A percentile compares a stretch with the other conserved stretches of the same genome.
Evolutionary conservation across 192 early-diverging fungal genomes (phyloP).

Genomic region (Backusella morwellensis): DNA sequence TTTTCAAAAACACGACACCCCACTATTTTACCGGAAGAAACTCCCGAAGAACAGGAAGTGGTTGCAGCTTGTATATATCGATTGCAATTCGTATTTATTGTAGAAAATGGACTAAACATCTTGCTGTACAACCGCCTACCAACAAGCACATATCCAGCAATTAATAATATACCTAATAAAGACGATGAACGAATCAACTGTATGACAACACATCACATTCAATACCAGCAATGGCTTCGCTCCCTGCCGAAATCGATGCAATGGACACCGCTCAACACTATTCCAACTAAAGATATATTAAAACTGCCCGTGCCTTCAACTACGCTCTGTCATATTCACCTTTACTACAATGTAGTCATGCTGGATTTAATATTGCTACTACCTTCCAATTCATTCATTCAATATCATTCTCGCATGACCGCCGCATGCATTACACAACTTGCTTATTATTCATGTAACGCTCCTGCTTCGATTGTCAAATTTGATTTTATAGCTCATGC

Average conservation of each 20-base stretch:
- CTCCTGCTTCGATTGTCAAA: background rate
- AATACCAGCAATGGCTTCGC: background rate
- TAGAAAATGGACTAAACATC: constrained; percentile 6
- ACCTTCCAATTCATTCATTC: background rate
- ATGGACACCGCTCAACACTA: constrained; percentile 1
- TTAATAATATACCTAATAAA: background rate
- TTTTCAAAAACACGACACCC: background rate
- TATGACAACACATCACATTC: background rate
- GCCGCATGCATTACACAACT: constrained; percentile 11
- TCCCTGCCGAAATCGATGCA: background rate
- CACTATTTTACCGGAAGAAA: background rate
- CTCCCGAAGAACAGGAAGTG: constrained; percentile 2
- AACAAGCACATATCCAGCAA: background rate
- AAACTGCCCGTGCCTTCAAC: background rate
- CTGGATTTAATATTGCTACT: background rate
- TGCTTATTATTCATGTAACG: constrained; percentile 8
- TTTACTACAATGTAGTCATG: background rate
- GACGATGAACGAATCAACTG: background rate
- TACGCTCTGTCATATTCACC: background rate
- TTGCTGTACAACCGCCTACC: background rate
- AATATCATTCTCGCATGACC: background rate
- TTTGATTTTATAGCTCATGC: constrained; percentile 11
- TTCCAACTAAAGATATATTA: background rate
- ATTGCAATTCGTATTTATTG: background rate
- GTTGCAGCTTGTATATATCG: constrained; percentile 6